Evolutionary conservation across 1,139 yeast species (phyloP).

Genomic region (Geotrichum carabidarum): DNA sequence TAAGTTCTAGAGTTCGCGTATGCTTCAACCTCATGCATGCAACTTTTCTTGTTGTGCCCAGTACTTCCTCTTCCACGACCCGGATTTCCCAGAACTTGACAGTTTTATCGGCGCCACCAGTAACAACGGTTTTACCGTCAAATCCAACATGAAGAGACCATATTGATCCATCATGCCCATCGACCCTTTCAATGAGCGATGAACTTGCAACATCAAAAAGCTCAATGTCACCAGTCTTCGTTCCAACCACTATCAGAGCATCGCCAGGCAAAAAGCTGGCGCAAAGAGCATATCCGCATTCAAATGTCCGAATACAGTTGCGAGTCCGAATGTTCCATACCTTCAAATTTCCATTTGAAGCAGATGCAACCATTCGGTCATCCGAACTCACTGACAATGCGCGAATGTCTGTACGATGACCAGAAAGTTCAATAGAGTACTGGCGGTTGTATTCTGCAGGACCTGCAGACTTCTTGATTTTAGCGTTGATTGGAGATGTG

Average conservation of each 20-base stretch:
- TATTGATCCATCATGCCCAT: slow-evolving; percentile 80
- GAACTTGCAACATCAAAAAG: slow-evolving; percentile 84
- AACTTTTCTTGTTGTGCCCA: slow-evolving; percentile 57
- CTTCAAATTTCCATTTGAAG: slow-evolving; percentile 83
- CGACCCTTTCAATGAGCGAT: slow-evolving; percentile 60
- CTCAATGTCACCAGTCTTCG: slow-evolving; percentile 79
- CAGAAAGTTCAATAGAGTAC: slow-evolving; percentile 64
- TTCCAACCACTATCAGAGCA: slow-evolving; percentile 79
- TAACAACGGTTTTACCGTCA: slow-evolving; percentile 78
- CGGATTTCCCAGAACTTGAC: slow-evolving; percentile 86
- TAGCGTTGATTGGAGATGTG: slow-evolving; percentile 44
- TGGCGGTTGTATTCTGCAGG: slow-evolving; percentile 50
- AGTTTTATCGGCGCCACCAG: slow-evolving; percentile 91
- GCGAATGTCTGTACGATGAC: slow-evolving; percentile 87
- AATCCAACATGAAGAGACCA: slow-evolving; percentile 88
- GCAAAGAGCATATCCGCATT: slow-evolving; percentile 81
- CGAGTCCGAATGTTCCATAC: slow-evolving; percentile 77
- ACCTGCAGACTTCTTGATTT: slow-evolving; percentile 41
- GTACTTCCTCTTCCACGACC: slow-evolving; percentile 59
- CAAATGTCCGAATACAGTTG: slow-evolving; percentile 78
- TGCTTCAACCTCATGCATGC: slow-evolving; percentile 61
- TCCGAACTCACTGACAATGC: slow-evolving; percentile 79
- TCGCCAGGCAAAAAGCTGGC: slow-evolving; percentile 89
- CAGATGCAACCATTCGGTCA: slow-evolving; percentile 75
- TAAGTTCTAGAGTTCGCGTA: slow-evolving; percentile 73